Evolutionary conservation across 371 early-diverging fungal genomes (phyloP).

Genomic region (Syncephalastrum sp.): DNA sequence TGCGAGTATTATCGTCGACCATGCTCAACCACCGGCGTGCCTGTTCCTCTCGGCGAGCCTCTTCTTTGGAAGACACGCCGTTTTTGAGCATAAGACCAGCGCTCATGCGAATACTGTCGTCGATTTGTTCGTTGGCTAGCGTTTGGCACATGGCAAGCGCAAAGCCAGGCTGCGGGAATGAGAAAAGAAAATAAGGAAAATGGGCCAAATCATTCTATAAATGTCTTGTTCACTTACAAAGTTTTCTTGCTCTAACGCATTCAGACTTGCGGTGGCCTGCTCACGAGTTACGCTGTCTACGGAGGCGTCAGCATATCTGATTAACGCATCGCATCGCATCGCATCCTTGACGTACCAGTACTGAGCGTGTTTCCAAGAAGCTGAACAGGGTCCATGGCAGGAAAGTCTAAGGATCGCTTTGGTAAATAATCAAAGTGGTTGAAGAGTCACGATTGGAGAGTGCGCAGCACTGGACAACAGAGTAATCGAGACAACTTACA

Average conservation of each 20-base stretch:
- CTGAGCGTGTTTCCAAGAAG: too few species aligned
- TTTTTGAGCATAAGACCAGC: constrained; percentile 95
- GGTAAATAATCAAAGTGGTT: too few species aligned
- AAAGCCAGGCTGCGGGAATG: constrained; percentile 67
- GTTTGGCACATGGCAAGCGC: constrained; percentile 75
- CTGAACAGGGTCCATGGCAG: too few species aligned
- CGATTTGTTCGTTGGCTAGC: constrained; percentile 73
- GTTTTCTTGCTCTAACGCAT: constrained; percentile 71
- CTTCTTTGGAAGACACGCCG: constrained; percentile 81
- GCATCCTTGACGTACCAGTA: too few species aligned
- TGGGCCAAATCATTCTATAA: neutral
- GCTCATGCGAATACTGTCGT: constrained; percentile 64
- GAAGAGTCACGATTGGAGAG: too few species aligned
- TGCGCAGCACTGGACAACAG: too few species aligned
- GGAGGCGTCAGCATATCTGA: too few species aligned
- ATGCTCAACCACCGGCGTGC: constrained; percentile 68
- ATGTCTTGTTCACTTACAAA: constrained; percentile 61
- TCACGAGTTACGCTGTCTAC: constrained; percentile 53
- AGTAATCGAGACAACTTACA: too few species aligned
- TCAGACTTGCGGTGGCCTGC: constrained; percentile 75
- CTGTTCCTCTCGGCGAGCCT: constrained; percentile 63
- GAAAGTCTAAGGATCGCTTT: too few species aligned
- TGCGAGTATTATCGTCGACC: constrained; percentile 51
- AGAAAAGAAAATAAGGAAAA: constrained; percentile 6
- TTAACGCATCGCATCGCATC: too few species aligned